Conservation (phyloP, 2,329 filamentous ascomycete species). For the Epichloe sylvatica region DNA sequence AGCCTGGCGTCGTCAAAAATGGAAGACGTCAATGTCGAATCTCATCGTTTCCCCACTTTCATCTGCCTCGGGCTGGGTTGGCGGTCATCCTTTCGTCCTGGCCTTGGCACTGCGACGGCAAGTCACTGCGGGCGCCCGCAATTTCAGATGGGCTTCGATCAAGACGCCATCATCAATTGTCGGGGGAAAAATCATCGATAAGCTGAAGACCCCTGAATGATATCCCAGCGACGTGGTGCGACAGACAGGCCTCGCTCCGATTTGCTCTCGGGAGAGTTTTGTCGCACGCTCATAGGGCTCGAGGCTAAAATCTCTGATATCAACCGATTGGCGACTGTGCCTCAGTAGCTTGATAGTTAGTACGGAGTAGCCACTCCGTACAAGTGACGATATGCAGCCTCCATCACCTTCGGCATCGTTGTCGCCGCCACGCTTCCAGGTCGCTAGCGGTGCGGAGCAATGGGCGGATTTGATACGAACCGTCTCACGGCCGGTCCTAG, state of each 20-base stretch:
- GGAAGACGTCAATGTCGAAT: background rate
- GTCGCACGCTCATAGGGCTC: background rate
- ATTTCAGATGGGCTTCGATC: too few relatives aligned
- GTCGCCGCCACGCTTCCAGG: conserved; percentile 3
- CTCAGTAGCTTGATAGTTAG: background rate
- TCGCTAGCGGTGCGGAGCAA: conserved; percentile 7
- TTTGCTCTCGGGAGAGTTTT: background rate
- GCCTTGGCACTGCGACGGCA: too few relatives aligned
- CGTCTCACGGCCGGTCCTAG: conserved; percentile 30
- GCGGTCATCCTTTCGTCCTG: background rate
- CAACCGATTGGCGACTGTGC: background rate
- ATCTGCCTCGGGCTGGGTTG: background rate
- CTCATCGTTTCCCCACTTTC: background rate
- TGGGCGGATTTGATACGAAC: conserved; percentile 11
- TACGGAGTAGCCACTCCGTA: background rate
- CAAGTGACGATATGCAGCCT: background rate
- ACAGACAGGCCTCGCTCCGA: background rate
- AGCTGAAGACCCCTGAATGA: background rate
- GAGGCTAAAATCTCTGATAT: background rate
- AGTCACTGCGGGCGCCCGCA: too few relatives aligned
- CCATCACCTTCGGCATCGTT: background rate
- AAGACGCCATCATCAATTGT: too few relatives aligned
- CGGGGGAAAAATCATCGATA: background rate
- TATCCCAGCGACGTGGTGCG: background rate
- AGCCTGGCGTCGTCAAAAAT: background rate